Conservation (phyloP, 2,329 filamentous ascomycete species). For the Teratosphaeria viscida region DNA sequence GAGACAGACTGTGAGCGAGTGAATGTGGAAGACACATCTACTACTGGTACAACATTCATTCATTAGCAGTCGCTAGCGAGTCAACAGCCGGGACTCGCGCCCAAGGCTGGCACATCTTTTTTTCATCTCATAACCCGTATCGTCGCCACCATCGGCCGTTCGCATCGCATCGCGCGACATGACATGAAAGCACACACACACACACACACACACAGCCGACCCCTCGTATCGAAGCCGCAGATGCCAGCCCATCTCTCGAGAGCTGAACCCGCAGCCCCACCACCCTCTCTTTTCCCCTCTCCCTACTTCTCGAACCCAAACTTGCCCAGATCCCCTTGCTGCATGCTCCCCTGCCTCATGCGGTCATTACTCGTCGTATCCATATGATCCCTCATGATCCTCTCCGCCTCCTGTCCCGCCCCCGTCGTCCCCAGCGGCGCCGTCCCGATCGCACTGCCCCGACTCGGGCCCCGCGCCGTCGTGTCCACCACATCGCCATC, state of each 20-base stretch:
- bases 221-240: not conserved
- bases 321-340: slow-evolving; percentile 39
- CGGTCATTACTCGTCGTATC: slow-evolving; percentile 31
- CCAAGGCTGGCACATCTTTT: not conserved
- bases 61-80: not conserved
- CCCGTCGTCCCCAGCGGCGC: slow-evolving; percentile 20
- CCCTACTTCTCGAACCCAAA: slow-evolving; percentile 47
- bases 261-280: not conserved
- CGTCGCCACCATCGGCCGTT: not conserved
- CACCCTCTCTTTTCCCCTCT: not conserved
- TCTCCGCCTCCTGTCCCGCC: slow-evolving; percentile 48
- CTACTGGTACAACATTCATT: not conserved
- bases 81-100: not conserved
- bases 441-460: slow-evolving; percentile 9
- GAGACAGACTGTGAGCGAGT: too few relatives aligned
- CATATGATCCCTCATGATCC: slow-evolving; percentile 51
- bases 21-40: not conserved
- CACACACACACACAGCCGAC: not conserved
- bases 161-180: not conserved
- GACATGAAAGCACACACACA: not conserved
- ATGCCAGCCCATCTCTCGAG: not conserved
- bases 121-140: not conserved
- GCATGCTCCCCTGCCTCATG: slow-evolving; percentile 32
- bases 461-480: slow-evolving; percentile 4
- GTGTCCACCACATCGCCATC: slow-evolving; percentile 33